Evolutionary conservation across 345 rosid genomes (phyloP).

Genomic region (Carallia pectinifolia): DNA sequence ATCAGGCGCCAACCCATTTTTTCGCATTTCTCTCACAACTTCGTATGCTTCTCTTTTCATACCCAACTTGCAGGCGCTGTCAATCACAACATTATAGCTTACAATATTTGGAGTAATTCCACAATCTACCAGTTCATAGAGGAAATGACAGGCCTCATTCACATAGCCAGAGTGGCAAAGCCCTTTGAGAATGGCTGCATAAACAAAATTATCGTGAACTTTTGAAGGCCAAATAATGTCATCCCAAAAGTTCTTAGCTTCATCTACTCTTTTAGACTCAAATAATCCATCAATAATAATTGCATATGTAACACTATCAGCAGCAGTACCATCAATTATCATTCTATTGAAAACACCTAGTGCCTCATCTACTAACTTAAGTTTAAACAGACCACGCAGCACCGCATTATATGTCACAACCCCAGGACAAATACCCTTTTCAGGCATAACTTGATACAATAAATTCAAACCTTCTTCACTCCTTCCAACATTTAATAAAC

Average conservation of each 20-base stretch:
- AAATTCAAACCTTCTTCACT: slow-evolving; percentile 55
- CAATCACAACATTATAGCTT: slow-evolving; percentile 71
- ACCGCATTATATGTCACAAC: slow-evolving; percentile 73
- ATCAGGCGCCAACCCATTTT: slow-evolving; percentile 65
- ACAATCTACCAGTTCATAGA: slow-evolving; percentile 69
- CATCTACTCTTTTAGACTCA: slow-evolving; percentile 40
- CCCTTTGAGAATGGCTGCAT: slow-evolving; percentile 78
- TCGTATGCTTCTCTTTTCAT: slow-evolving; percentile 78
- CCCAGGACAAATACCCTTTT: slow-evolving; percentile 50
- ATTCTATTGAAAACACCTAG: slow-evolving; percentile 48
- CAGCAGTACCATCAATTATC: slow-evolving; percentile 43
- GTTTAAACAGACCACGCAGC: slow-evolving; percentile 58
- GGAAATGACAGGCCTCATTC: slow-evolving; percentile 71
- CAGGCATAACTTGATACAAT: slow-evolving; percentile 47
- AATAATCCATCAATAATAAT: slow-evolving; percentile 61
- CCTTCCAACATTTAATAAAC: slow-evolving; percentile 60
- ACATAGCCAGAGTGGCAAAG: slow-evolving; percentile 49
- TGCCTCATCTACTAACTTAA: slow-evolving; percentile 48
- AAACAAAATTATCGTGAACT: slow-evolving; percentile 65
- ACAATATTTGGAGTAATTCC: slow-evolving; percentile 63
- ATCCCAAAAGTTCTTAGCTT: slow-evolving; percentile 76
- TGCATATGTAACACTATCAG: slow-evolving; percentile 52
- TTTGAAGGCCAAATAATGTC: slow-evolving; percentile 79
- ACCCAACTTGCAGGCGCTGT: slow-evolving; percentile 63
- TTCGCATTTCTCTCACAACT: slow-evolving; percentile 71